A percentile compares a stretch with the other conserved stretches of the same genome.
phyloP scores from a whole-genome alignment of 495 filamentous ascomycete genomes.

The Astrocystis sublimbata region DNA sequence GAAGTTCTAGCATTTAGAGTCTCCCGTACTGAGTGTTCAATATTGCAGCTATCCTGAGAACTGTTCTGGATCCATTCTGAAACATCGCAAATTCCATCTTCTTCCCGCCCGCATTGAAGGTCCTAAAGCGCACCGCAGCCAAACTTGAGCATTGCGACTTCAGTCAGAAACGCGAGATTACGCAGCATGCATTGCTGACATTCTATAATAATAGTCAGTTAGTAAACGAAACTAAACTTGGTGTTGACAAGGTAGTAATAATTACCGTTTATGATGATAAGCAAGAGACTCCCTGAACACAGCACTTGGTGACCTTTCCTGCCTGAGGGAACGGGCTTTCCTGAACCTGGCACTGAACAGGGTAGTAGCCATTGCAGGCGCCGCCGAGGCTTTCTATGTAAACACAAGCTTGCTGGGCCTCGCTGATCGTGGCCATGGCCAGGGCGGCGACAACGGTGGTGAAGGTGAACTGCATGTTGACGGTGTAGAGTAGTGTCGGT shows the following conservation, averaged over 20 bases:
- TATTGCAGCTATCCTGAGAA: conserved; percentile 1
- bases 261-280: conserved; percentile 11
- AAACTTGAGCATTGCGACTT: conserved; percentile 7
- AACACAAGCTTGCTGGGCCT: neutral
- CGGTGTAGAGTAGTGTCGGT: conserved; percentile 9
- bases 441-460: conserved; percentile 11
- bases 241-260: conserved; percentile 10
- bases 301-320: conserved; percentile 11
- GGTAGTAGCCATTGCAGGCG: conserved; percentile 15
- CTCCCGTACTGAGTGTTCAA: neutral
- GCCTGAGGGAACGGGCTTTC: conserved; percentile 12
- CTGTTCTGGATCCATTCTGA: neutral
- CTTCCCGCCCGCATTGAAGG: conserved; percentile 5
- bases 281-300: conserved; percentile 5
- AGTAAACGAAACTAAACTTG: conserved; percentile 11
- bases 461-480: conserved; percentile 17
- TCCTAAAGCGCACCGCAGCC: conserved; percentile 4
- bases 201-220: conserved; percentile 13
- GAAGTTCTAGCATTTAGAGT: conserved; percentile 4
- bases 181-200: conserved; percentile 8
- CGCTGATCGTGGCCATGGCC: conserved; percentile 8
- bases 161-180: conserved; percentile 8
- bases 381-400: conserved; percentile 15
- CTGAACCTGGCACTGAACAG: conserved; percentile 3
- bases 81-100: conserved; percentile 7